Conservation (phyloP, 169 alveolate species). For the Babesia ovata region DNA sequence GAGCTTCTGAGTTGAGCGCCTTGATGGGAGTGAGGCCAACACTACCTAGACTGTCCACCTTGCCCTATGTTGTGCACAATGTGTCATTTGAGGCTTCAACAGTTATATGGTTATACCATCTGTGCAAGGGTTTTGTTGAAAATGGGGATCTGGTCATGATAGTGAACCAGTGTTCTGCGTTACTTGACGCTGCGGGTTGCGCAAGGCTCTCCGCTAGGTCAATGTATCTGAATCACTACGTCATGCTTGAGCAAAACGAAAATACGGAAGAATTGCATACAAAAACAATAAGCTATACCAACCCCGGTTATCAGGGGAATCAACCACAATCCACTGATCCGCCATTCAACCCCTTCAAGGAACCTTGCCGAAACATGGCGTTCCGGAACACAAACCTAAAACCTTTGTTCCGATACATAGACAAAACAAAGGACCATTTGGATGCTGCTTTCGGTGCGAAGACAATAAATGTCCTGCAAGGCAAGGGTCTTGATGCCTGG, state of each 20-base stretch:
- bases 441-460: not conserved
- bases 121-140: not conserved
- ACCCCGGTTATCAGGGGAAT: not conserved
- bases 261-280: not conserved
- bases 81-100: slow-evolving; percentile 2
- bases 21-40: not conserved
- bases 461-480: not conserved
- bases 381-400: not conserved
- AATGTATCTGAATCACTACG: not conserved
- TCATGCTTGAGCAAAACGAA: not conserved
- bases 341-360: not conserved
- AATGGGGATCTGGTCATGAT: not conserved
- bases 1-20: slow-evolving; percentile 1
- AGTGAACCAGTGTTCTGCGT: not conserved
- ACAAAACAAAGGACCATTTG: not conserved
- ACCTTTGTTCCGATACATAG: not conserved
- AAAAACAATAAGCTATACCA: no score
- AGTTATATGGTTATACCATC: not conserved
- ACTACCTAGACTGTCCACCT: not conserved
- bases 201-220: not conserved
- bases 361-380: not conserved
- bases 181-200: not conserved
- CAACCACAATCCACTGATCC: not conserved
- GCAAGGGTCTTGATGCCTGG: not conserved
- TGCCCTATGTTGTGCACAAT: not conserved